Conservation (phyloP, 2,329 filamentous ascomycete genomes). For the Verticillium zaregamsianum region DNA sequence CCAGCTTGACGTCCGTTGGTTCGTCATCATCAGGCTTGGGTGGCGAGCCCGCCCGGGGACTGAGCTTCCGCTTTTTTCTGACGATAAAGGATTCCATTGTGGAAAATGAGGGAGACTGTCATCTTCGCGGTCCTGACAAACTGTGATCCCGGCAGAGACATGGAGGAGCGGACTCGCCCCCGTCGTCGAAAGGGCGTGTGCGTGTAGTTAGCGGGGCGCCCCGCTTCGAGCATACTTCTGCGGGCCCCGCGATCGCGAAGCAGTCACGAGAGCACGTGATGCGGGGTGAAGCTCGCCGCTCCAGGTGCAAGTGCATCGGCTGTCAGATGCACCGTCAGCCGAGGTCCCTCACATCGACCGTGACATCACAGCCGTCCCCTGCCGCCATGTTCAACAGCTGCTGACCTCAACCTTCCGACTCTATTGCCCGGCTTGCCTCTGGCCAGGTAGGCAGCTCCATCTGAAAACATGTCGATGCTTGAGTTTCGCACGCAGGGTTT, state of each 20-base stretch:
- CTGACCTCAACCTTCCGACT: not conserved
- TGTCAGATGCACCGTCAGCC: not conserved
- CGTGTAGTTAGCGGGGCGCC: not conserved
- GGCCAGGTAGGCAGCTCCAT: not conserved
- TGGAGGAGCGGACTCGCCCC: not conserved
- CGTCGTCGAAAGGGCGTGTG: not conserved
- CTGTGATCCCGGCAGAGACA: not conserved
- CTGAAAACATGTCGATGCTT: constrained; percentile 59
- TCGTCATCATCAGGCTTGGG: constrained; percentile 48
- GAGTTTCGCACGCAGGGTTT: constrained; percentile 91
- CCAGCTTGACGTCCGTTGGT: constrained; percentile 85
- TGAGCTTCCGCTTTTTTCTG: constrained; percentile 46
- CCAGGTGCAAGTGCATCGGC: not conserved
- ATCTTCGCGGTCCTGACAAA: not conserved
- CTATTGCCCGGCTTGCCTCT: not conserved
- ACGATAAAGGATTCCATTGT: constrained; percentile 56
- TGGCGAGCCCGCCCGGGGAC: constrained; percentile 13
- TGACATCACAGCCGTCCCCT: constrained; percentile 3
- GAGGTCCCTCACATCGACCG: not conserved
- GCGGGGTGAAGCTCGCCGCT: not conserved
- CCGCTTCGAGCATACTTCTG: not conserved
- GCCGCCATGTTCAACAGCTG: not conserved
- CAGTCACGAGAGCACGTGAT: not conserved
- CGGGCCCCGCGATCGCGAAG: not conserved
- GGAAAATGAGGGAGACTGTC: not conserved